Conservation (phyloP, 176 grass and related monocot species). For the Metroxylon sagu region DNA sequence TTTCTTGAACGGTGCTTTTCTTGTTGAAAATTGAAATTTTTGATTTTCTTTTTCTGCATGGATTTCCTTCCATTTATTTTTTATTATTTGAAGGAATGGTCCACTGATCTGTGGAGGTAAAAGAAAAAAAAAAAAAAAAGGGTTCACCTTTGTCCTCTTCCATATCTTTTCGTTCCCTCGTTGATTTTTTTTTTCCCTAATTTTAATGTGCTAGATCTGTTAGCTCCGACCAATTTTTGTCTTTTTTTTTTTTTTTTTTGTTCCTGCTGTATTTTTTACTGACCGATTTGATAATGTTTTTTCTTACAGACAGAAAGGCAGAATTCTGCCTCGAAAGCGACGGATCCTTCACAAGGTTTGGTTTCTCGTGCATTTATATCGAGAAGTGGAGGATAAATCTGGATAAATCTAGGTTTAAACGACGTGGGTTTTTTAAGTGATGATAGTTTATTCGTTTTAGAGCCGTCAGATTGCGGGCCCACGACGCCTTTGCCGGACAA, state of each 20-base stretch:
- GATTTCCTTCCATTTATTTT: slow-evolving; percentile 11
- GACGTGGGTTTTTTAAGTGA: slow-evolving; percentile 18
- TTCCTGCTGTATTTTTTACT: background rate
- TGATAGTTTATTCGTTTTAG: slow-evolving; percentile 12
- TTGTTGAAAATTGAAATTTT: slow-evolving; percentile 1
- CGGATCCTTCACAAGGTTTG: slow-evolving; percentile 72
- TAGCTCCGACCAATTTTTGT: too few species aligned
- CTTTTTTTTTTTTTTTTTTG: too few species aligned
- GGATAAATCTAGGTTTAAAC: too few species aligned
- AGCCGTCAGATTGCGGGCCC: slow-evolving; percentile 76
- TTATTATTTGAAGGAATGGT: slow-evolving; percentile 25
- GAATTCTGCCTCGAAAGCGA: slow-evolving; percentile 62
- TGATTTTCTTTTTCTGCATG: too few species aligned
- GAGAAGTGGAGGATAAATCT: background rate
- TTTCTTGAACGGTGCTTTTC: slow-evolving; percentile 30
- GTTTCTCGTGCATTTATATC: slow-evolving; percentile 46
- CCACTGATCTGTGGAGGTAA: slow-evolving; percentile 1
- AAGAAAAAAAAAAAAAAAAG: slow-evolving; percentile 32
- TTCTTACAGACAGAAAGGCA: slow-evolving; percentile 40
- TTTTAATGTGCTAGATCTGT: background rate
- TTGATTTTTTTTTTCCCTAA: background rate
- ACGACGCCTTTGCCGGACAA: slow-evolving; percentile 93
- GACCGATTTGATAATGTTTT: slow-evolving; percentile 12
- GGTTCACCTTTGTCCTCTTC: slow-evolving; percentile 41
- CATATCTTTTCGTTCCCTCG: slow-evolving; percentile 10